phyloP scores from a whole-genome alignment of 768 basidiomycete genomes.

The Boletellus sp. region DNA sequence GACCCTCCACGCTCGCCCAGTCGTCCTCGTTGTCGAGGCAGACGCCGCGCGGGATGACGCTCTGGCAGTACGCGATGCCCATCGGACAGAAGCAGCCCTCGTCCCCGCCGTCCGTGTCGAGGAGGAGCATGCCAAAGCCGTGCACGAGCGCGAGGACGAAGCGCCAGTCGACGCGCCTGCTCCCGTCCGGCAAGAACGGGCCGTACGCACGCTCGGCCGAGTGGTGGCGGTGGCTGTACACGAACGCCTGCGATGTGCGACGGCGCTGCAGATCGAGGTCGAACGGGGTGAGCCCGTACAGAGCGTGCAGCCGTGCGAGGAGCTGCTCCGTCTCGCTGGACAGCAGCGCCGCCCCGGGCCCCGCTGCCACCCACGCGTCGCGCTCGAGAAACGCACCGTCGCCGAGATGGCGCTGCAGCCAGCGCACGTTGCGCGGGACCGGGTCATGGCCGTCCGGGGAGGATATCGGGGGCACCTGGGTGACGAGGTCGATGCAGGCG shows the following conservation, averaged over 20 bases:
- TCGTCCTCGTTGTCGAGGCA: slow-evolving; percentile 31
- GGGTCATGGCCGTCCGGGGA: slow-evolving; percentile 22
- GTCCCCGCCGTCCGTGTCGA: slow-evolving; percentile 37
- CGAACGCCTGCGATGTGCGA: slow-evolving; percentile 46
- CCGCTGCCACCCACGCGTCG: slow-evolving; percentile 9
- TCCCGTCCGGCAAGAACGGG: slow-evolving; percentile 47
- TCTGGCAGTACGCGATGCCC: slow-evolving; percentile 54
- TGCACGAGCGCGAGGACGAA: slow-evolving; percentile 56
- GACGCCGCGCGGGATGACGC: slow-evolving; percentile 38
- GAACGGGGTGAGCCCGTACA: slow-evolving; percentile 49
- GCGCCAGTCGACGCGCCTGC: slow-evolving; percentile 53
- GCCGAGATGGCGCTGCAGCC: slow-evolving; percentile 45
- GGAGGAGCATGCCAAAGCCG: slow-evolving; percentile 50
- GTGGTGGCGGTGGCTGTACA: slow-evolving; percentile 64
- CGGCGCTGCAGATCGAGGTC: slow-evolving; percentile 37
- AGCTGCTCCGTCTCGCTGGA: slow-evolving; percentile 41
- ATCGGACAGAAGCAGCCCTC: slow-evolving; percentile 37
- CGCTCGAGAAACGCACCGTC: slow-evolving; percentile 45
- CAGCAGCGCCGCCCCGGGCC: slow-evolving; percentile 9
- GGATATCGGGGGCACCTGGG: slow-evolving; percentile 38
- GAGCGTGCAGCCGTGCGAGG: slow-evolving; percentile 50
- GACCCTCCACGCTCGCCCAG: slow-evolving; percentile 45
- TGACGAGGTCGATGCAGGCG: slow-evolving; percentile 51
- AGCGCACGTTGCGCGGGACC: slow-evolving; percentile 49
- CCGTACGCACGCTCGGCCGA: slow-evolving; percentile 48